Conservation (phyloP, 164 flowering plant genomes). For the Annona squamosa region DNA sequence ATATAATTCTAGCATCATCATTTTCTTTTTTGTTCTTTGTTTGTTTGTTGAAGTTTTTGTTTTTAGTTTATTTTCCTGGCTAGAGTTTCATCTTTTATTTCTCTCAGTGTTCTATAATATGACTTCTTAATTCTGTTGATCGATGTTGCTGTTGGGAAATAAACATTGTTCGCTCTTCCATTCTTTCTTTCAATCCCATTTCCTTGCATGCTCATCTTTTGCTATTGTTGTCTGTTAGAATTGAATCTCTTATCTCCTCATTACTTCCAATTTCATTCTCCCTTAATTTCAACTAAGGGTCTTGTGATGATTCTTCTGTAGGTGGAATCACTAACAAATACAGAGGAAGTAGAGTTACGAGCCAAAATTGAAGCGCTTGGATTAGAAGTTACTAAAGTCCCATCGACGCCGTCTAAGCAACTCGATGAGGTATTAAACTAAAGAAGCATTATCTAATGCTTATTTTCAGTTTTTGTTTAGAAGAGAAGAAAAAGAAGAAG, state of each 20-base stretch:
- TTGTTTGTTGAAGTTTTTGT: too few relatives aligned
- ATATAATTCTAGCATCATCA: too few relatives aligned
- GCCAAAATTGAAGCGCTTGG: conserved; percentile 85
- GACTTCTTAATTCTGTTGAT: too few relatives aligned
- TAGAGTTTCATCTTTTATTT: too few relatives aligned
- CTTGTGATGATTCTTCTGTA: conserved; percentile 16
- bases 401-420: conserved; percentile 43
- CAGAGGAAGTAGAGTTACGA: conserved; percentile 87
- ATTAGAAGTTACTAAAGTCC: conserved; percentile 71
- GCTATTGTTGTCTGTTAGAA: too few relatives aligned
- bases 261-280: not conserved
- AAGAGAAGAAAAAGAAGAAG: too few relatives aligned
- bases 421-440: conserved; percentile 57
- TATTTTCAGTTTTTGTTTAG: too few relatives aligned
- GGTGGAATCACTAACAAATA: conserved; percentile 76
- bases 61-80: too few relatives aligned
- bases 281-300: not conserved
- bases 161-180: not conserved
- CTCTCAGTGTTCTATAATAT: too few relatives aligned
- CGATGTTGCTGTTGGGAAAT: too few relatives aligned
- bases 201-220: not conserved
- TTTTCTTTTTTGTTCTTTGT: too few relatives aligned
- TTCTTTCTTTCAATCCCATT: not conserved
- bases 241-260: too few relatives aligned
- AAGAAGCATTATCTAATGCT: not conserved